Evolutionary conservation across 805 yeast genomes (phyloP).

Genomic region (Teunomyces cretensis): DNA sequence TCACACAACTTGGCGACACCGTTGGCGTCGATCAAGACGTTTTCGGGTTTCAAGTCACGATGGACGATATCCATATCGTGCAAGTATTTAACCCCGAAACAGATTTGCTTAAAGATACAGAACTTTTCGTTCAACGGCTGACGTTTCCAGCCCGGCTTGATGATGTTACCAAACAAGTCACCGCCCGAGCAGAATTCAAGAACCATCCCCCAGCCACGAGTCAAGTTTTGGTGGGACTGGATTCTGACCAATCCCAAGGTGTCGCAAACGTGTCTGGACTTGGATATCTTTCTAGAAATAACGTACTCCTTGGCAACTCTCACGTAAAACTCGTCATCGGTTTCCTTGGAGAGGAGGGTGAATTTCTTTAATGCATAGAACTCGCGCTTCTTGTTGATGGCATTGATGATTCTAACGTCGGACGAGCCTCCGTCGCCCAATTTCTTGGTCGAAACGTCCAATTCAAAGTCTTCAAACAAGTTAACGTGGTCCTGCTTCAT

Average conservation of each 20-base stretch:
- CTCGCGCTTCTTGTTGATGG: slow-evolving; percentile 40
- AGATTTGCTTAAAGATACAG: slow-evolving; percentile 69
- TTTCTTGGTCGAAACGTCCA: slow-evolving; percentile 40
- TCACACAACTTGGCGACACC: slow-evolving; percentile 72
- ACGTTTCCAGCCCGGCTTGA: slow-evolving; percentile 60
- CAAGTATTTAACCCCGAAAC: slow-evolving; percentile 58
- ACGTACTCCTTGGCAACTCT: slow-evolving; percentile 65
- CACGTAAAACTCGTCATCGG: slow-evolving; percentile 61
- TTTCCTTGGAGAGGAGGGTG: slow-evolving; percentile 57
- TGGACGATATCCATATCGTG: slow-evolving; percentile 71
- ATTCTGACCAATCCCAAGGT: slow-evolving; percentile 56
- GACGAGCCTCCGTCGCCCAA: slow-evolving; percentile 77
- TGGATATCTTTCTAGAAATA: slow-evolving; percentile 52
- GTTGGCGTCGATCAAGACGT: slow-evolving; percentile 54
- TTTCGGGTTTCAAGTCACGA: slow-evolving; percentile 75
- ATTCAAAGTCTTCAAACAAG: slow-evolving; percentile 56
- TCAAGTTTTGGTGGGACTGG: slow-evolving; percentile 52
- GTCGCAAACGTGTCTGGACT: slow-evolving; percentile 60
- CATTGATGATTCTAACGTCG: slow-evolving; percentile 50
- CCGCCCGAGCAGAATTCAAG: slow-evolving; percentile 63
- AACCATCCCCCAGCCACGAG: slow-evolving; percentile 76
- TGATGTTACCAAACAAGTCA: slow-evolving; percentile 58
- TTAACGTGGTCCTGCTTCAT: slow-evolving; percentile 48
- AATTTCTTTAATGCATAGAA: slow-evolving; percentile 67
- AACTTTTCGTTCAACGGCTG: slow-evolving; percentile 51